phyloP scores from a whole-genome alignment of 192 early-diverging fungal species.

The Backusella macrospora region DNA sequence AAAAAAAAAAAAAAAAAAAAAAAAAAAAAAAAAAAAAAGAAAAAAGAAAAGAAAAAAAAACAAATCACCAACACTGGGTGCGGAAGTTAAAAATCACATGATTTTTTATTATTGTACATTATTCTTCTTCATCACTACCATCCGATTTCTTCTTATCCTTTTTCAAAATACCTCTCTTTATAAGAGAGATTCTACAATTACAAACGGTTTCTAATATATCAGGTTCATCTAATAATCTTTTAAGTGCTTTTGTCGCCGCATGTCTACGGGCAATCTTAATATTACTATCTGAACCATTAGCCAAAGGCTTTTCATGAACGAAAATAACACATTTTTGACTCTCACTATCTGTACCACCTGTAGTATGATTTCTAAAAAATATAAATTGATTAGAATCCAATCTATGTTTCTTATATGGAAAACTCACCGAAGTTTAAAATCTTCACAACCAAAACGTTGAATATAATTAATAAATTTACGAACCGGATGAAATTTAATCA shows the following conservation, averaged over 20 bases:
- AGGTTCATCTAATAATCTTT: conserved; percentile 37
- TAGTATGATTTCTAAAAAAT: conserved; percentile 39
- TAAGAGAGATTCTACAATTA: conserved; percentile 31
- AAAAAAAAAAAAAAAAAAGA: not conserved
- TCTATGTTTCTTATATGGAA: not conserved
- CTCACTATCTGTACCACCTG: conserved; percentile 16
- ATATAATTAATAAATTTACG: conserved; percentile 39
- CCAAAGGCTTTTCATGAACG: conserved; percentile 39
- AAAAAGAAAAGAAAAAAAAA: not conserved
- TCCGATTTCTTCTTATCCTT: not conserved
- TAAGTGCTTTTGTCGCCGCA: conserved; percentile 40
- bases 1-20: not conserved
- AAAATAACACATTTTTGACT: conserved; percentile 47
- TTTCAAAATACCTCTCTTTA: conserved; percentile 12
- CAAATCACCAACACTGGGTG: not conserved
- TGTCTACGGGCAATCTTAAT: conserved; percentile 43
- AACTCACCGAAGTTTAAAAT: conserved; percentile 45
- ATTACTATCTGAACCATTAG: conserved; percentile 37
- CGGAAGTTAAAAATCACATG: conserved; percentile 4
- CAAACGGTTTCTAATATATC: conserved; percentile 35
- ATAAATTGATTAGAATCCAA: conserved; percentile 2
- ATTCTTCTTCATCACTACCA: not conserved
- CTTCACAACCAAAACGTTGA: conserved; percentile 47
- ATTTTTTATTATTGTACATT: not conserved
- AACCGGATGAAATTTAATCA: conserved; percentile 51